phyloP scores from a whole-genome alignment of 2,329 filamentous ascomycete species.

The Aspergillus sp. region DNA sequence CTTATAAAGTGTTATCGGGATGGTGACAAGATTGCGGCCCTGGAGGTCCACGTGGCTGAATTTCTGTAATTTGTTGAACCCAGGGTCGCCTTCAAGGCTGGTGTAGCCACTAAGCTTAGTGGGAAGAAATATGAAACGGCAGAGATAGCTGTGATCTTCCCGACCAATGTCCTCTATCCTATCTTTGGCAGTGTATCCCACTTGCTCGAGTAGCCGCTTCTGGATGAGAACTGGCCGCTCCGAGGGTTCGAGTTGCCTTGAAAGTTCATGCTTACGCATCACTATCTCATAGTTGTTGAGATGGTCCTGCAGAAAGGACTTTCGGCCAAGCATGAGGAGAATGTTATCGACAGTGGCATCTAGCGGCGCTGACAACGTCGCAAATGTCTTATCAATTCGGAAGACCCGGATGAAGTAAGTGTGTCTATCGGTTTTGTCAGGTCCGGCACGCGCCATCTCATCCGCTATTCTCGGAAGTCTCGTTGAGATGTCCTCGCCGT shows the following conservation, averaged over 20 bases:
- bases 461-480: constrained; percentile 45
- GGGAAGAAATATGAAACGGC: constrained; percentile 89
- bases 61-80: constrained; percentile 73
- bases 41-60: constrained; percentile 90
- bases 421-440: constrained; percentile 64
- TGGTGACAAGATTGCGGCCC: constrained; percentile 82
- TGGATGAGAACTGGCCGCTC: constrained; percentile 87
- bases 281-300: constrained; percentile 93
- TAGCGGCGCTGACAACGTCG: constrained; percentile 74
- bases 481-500: constrained; percentile 29
- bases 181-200: constrained; percentile 80
- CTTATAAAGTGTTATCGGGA: constrained; percentile 87
- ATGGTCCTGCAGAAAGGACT: constrained; percentile 83
- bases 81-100: constrained; percentile 64
- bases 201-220: constrained; percentile 80
- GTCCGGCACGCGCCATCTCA: constrained; percentile 58
- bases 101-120: constrained; percentile 74
- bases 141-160: constrained; percentile 95
- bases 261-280: constrained; percentile 83
- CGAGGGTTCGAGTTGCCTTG: constrained; percentile 64
- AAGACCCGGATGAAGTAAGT: constrained; percentile 94
- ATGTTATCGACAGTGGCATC: constrained; percentile 81
- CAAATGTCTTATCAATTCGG: constrained; percentile 85
- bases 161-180: constrained; percentile 85
- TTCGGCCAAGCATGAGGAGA: constrained; percentile 82